Evolutionary conservation across 371 early-diverging fungal genomes (phyloP).

Genomic region (Rhizomucor pusillus): DNA sequence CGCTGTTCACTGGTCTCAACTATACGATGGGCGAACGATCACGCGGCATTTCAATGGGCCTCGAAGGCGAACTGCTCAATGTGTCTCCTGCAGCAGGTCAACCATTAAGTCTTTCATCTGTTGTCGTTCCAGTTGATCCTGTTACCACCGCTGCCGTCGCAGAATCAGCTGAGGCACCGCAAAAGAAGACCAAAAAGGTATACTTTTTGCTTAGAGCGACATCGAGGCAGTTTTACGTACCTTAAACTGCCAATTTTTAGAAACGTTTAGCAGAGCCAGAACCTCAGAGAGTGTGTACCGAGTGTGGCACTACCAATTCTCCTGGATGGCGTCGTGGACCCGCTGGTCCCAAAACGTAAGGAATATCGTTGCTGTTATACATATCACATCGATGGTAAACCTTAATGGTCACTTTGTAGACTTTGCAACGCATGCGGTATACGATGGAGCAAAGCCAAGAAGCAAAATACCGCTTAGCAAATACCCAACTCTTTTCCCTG

Average conservation of each 20-base stretch:
- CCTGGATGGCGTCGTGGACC: conserved; percentile 88
- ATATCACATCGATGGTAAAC: neutral
- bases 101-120: conserved; percentile 5
- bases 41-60: conserved; percentile 32
- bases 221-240: too few species aligned
- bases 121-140: conserved; percentile 12
- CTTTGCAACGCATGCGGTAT: conserved; percentile 58
- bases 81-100: conserved; percentile 1
- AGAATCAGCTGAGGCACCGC: conserved; percentile 1
- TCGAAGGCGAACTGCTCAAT: conserved; percentile 24
- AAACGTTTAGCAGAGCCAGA: conserved; percentile 8
- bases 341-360: conserved; percentile 67
- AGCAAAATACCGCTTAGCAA: conserved; percentile 5
- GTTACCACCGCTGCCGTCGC: too few species aligned
- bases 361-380: neutral
- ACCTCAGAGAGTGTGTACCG: conserved; percentile 27
- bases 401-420: conserved; percentile 19
- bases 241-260: neutral
- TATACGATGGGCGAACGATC: conserved; percentile 35
- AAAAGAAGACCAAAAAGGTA: conserved; percentile 21
- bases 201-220: neutral
- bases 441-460: conserved; percentile 36
- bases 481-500: too few species aligned
- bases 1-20: conserved; percentile 34
- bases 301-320: conserved; percentile 74